Percentiles rank a stretch among this genome's conserved stretches.
Conservation (phyloP, 345 rosid species). For the Eucalyptus virginea region DNA sequence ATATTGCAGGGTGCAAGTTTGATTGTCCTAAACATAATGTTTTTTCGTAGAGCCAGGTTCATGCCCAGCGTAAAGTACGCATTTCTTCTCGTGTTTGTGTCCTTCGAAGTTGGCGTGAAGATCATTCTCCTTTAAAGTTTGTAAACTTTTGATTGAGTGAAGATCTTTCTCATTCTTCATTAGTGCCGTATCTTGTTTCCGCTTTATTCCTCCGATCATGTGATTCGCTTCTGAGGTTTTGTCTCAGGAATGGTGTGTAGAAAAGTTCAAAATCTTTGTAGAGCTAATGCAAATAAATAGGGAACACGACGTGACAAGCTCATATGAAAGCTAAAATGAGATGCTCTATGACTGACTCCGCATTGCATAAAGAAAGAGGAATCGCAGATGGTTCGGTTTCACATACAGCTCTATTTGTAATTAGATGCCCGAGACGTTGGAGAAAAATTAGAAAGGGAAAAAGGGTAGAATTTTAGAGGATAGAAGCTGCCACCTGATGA, state of each 20-base stretch:
- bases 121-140: background rate
- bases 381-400: background rate
- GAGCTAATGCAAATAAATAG: background rate
- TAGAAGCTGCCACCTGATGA: slow-evolving; percentile 39
- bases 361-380: background rate
- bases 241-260: background rate
- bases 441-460: background rate
- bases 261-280: background rate
- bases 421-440: background rate
- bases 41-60: background rate
- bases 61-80: background rate
- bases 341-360: background rate
- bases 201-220: background rate
- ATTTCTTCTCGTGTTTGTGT: background rate
- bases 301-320: background rate
- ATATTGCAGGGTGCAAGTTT: background rate
- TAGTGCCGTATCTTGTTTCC: background rate
- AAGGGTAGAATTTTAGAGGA: background rate
- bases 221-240: background rate
- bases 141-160: background rate
- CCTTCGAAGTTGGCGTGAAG: background rate
- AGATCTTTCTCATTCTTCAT: background rate
- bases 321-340: background rate
- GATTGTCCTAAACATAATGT: background rate
- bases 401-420: background rate